Conservation (phyloP, 2,329 filamentous ascomycete genomes). For the Penicillium paneum region DNA sequence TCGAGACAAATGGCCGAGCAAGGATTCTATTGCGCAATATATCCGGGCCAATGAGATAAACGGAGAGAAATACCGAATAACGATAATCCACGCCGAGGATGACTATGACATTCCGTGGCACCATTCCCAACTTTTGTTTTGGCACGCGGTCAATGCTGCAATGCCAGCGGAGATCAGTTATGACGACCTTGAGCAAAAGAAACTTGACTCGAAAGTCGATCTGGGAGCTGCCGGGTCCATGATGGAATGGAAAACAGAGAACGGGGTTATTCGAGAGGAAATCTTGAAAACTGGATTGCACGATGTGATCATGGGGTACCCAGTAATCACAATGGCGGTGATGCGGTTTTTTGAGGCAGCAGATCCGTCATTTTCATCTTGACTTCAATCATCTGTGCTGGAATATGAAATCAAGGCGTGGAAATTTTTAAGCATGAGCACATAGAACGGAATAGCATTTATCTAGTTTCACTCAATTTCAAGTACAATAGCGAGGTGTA, state of each 20-base stretch:
- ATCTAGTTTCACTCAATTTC: neutral
- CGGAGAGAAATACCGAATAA: constrained; percentile 28
- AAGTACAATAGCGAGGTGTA: neutral
- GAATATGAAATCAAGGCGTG: neutral
- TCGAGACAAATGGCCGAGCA: constrained; percentile 11
- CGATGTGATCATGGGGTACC: constrained; percentile 58
- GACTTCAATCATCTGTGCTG: neutral
- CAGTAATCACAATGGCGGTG: constrained; percentile 52
- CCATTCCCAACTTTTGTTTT: constrained; percentile 24
- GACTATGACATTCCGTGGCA: constrained; percentile 35
- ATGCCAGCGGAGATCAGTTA: constrained; percentile 35
- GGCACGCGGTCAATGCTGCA: constrained; percentile 55
- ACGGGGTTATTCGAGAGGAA: constrained; percentile 53
- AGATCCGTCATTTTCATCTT: constrained; percentile 12
- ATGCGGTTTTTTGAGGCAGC: constrained; percentile 45
- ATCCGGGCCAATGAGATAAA: constrained; percentile 11
- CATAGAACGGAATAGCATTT: neutral
- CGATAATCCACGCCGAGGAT: constrained; percentile 36
- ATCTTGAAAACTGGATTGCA: constrained; percentile 57
- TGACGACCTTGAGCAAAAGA: constrained; percentile 49
- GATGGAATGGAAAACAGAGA: constrained; percentile 47
- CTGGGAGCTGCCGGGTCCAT: constrained; percentile 52
- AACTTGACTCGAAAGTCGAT: constrained; percentile 37
- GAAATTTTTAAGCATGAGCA: too few relatives aligned
- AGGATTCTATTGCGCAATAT: constrained; percentile 11